Conservation (phyloP, 352 stramenopile species). For the Phytophthora brassicae region DNA sequence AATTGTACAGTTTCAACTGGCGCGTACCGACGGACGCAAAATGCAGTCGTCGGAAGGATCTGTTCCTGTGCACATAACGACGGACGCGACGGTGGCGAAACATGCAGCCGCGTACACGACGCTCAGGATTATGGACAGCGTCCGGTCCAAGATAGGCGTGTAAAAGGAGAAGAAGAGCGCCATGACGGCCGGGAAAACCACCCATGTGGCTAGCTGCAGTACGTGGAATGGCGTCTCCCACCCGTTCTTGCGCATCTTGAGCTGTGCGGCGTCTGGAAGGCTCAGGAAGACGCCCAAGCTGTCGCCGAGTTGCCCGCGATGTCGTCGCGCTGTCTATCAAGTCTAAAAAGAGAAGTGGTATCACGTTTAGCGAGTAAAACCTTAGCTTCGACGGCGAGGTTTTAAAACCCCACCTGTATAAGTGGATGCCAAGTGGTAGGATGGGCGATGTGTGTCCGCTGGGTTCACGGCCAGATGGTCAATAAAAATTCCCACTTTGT, state of each 20-base stretch:
- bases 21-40: conserved; percentile 51
- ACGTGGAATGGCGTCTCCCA: conserved; percentile 83
- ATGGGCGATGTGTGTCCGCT: too few relatives aligned
- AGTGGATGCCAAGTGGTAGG: too few relatives aligned
- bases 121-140: conserved; percentile 49
- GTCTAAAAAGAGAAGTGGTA: conserved; percentile 15
- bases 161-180: conserved; percentile 84
- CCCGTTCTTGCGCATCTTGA: conserved; percentile 67
- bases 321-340: conserved; percentile 38
- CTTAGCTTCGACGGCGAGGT: not conserved
- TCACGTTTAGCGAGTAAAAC: conserved; percentile 1
- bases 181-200: conserved; percentile 81
- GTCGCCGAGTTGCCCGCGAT: conserved; percentile 19
- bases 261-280: not conserved
- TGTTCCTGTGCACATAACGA: conserved; percentile 64
- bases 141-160: conserved; percentile 61
- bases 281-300: conserved; percentile 11
- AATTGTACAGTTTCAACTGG: not conserved
- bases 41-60: conserved; percentile 83
- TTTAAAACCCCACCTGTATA: not conserved
- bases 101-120: conserved; percentile 59
- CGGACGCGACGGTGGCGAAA: conserved; percentile 53
- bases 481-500: too few relatives aligned
- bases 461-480: too few relatives aligned
- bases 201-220: conserved; percentile 81